Percentiles rank a stretch among this genome's conserved stretches.
These are phyloP conservation scores for Alternaria sp. DNA, from an alignment of 2,329 filamentous ascomycete species.

Conservation along the genomic window DNA sequence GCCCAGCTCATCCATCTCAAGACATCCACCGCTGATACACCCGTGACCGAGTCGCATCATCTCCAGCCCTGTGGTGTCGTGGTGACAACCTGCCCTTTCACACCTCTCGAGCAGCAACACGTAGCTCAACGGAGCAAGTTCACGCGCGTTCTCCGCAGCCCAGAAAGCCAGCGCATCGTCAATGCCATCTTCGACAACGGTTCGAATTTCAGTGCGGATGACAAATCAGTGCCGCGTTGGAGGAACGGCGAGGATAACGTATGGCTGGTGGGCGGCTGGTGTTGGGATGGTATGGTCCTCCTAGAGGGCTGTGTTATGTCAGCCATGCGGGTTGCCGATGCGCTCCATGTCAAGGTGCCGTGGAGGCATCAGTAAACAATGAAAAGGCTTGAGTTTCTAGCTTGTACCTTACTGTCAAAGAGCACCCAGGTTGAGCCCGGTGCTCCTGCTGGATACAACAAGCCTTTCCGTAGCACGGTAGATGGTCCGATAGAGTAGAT, in stretches of 20 bases:
- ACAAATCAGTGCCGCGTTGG: constrained; percentile 52
- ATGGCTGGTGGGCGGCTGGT: constrained; percentile 68
- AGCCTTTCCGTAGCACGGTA: not conserved
- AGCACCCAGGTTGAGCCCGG: not conserved
- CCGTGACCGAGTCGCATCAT: constrained; percentile 63
- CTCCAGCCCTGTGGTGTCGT: constrained; percentile 61
- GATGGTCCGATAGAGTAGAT: not conserved
- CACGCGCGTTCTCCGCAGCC: constrained; percentile 62
- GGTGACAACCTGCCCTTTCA: constrained; percentile 63
- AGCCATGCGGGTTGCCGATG: constrained; percentile 64
- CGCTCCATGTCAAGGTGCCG: constrained; percentile 59
- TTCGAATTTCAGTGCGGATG: constrained; percentile 13
- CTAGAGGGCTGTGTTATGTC: constrained; percentile 69
- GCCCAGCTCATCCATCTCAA: constrained; percentile 45
- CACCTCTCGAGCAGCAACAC: constrained; percentile 50
- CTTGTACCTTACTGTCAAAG: not conserved
- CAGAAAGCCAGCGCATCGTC: constrained; percentile 59
- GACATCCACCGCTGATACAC: constrained; percentile 42
- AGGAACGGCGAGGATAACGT: constrained; percentile 64
- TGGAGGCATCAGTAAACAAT: constrained; percentile 25
- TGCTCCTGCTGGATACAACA: not conserved
- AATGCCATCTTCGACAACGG: constrained; percentile 55
- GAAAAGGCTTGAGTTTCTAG: not conserved
- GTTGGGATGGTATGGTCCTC: constrained; percentile 71
- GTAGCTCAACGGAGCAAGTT: constrained; percentile 60